Conservation (phyloP, 805 yeast species). For the Hanseniaspora clermontiae region DNA sequence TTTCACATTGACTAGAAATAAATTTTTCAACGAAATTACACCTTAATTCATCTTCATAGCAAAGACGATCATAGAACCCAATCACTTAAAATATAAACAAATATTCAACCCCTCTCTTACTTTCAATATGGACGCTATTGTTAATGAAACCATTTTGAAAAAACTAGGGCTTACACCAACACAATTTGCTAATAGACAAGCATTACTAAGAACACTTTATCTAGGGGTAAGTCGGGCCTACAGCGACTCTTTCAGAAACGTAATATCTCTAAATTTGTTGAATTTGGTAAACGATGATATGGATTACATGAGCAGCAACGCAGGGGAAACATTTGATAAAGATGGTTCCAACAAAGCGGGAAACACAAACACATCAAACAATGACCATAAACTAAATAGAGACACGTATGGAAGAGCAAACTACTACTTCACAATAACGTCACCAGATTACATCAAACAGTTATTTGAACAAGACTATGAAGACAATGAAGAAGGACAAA, state of each 20-base stretch:
- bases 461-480: conserved; percentile 7
- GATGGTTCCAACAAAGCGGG: conserved; percentile 23
- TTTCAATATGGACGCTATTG: not conserved
- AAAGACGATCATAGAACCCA: too few relatives aligned
- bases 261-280: not conserved
- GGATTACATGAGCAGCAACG: not conserved
- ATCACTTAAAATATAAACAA: too few relatives aligned
- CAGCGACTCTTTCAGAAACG: not conserved
- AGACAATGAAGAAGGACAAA: conserved; percentile 19
- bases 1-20: too few relatives aligned
- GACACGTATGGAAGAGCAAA: conserved; percentile 9
- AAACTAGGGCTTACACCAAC: not conserved
- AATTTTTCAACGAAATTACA: too few relatives aligned
- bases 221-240: not conserved
- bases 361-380: conserved; percentile 24
- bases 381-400: conserved; percentile 24
- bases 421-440: conserved; percentile 6
- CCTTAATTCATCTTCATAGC: too few relatives aligned
- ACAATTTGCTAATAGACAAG: not conserved
- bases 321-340: not conserved
- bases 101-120: too few relatives aligned
- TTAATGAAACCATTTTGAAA: not conserved
- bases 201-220: not conserved
- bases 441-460: conserved; percentile 9
- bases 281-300: conserved; percentile 1